phyloP scores from a whole-genome alignment of 768 basidiomycete species.

The Trametes cubensis region DNA sequence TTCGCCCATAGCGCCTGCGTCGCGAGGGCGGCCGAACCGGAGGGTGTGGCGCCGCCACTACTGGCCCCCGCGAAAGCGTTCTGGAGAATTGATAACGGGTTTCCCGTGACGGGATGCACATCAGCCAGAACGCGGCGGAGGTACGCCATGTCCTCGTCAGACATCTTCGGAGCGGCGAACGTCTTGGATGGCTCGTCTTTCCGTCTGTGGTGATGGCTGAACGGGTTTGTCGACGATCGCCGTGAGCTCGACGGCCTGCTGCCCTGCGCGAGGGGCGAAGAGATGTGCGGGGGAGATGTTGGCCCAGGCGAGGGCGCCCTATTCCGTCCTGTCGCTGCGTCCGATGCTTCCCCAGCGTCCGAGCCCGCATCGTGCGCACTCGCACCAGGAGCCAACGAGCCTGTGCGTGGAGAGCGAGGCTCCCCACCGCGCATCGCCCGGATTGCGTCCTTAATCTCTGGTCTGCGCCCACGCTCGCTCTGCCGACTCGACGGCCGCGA shows the following conservation, averaged over 20 bases:
- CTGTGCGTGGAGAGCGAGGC: conserved; percentile 10
- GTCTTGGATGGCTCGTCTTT: conserved; percentile 39
- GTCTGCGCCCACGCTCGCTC: conserved; percentile 31
- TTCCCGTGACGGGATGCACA: conserved; percentile 46
- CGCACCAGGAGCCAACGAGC: conserved; percentile 13
- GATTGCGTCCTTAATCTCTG: conserved; percentile 37
- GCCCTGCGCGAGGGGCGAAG: conserved; percentile 3
- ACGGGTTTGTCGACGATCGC: conserved; percentile 16
- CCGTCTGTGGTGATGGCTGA: conserved; percentile 13
- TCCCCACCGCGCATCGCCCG: conserved; percentile 14
- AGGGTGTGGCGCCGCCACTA: conserved; percentile 14
- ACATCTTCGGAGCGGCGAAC: conserved; percentile 56
- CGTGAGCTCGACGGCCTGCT: conserved; percentile 14
- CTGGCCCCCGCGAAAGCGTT: conserved; percentile 29
- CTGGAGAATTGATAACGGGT: conserved; percentile 55
- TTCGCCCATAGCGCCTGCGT: conserved; percentile 48
- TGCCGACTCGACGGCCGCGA: conserved; percentile 28
- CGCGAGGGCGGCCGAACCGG: conserved; percentile 34
- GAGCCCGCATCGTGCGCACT: conserved; percentile 12
- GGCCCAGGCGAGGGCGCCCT: conserved; percentile 11
- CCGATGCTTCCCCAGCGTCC: conserved; percentile 14
- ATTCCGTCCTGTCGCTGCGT: background rate
- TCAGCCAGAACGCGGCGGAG: conserved; percentile 72
- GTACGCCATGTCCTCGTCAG: conserved; percentile 63
- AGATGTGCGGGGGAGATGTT: background rate